Evolutionary conservation across 2,329 filamentous ascomycete species (phyloP), one percentile per base, ranked within the genome.

Genomic region (Phoma sp.): DNA sequence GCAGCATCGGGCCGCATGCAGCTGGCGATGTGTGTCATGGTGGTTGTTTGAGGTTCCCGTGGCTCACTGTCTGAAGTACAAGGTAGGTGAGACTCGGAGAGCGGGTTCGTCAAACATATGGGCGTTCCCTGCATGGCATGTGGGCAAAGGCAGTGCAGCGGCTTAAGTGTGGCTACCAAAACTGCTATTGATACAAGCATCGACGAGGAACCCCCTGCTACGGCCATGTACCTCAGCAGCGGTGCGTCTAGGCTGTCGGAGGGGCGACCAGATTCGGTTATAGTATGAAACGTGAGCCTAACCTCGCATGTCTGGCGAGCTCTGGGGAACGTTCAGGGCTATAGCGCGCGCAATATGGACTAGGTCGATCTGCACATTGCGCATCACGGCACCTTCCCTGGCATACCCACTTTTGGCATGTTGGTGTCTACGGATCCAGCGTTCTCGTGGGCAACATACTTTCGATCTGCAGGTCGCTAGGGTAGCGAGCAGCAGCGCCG

Each of bases 1-100:
- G 68, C 64, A 62, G 65, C 64, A 47, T 65, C 66, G 38, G 61
- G 67, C 48, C 74, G 71, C 61, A 76, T 74, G 71, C 73, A 76
- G 70, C 74, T 75, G 67, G 75, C 73, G 64, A 77, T 77, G 69
- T 77, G 74, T 73, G 72, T 71, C 73, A 76, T 76, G 70, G 68
- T 61, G 47, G 63, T 40, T 53, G 69, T 72, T 71, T 74, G 69
- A 71, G 65, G 64, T 60, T 63, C 61, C 65, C 57, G 67, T 72
- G 62, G 70, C 63, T 71, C 66, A 68, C 64, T 67, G 67, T 70
- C 60, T 65, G 60, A 64, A 61, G 58, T 63, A 59, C 71, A 70
- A 71, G 70, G 72, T 71, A 72, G 69, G 55, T 75, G 72, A 75
- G 71, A 75, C 72, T 75, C 61, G 66, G 62, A 64, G 67, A 64